Base-by-base conservation (phyloP, 768 basidiomycete genomes). In the Leucosporidium yakuticum region DNA sequence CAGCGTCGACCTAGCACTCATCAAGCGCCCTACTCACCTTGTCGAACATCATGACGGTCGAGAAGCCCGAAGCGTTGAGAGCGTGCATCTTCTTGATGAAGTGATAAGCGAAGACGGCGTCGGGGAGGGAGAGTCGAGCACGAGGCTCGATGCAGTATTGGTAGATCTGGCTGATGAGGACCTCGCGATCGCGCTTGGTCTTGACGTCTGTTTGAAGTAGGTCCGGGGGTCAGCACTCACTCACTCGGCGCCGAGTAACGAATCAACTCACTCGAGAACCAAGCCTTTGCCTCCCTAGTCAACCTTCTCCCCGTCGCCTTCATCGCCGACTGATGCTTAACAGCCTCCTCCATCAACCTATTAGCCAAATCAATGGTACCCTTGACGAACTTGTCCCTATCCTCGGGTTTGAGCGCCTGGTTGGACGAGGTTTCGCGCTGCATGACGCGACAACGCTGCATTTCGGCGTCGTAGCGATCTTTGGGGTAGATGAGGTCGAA, bases 71-170 rank as follows among this genome's bases (percentile, higher is more conserved):
- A 0, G 94, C 94, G n/a, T 91, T 93, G 76, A 88, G 85, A 20
- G 84, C 83, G 73, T 99, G 96, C 68, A 97, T 81, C 20, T 88
- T 83, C 76, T 88, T 88, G 77, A 98, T 88, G 75, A 98, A 88
- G 72, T 91, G 89, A 4, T 91, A 88, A 65, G 91, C 92, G 73
- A 87, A 99, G 64, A 95, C 88, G 31, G 96, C 95, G 78, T 99
- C 96, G 85, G 93, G 90, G 0, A 93, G 93, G 0, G 95, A 95
- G n/a, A 97, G 81, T 50, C 97, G 81, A 71, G 88, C 89, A 34
- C 96, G 86, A 17, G 96, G 95, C 75, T 90, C 88, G 69, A 99
- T 86, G 77, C 96, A 98, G 75, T 95, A 86, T 76, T 96, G 90
- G 69, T 91, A 87, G 65, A 75, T 79, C 58, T 79, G 74, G n/a